Conservation (phyloP, 2,329 filamentous ascomycete species). For the Colletotrichum limetticola region DNA sequence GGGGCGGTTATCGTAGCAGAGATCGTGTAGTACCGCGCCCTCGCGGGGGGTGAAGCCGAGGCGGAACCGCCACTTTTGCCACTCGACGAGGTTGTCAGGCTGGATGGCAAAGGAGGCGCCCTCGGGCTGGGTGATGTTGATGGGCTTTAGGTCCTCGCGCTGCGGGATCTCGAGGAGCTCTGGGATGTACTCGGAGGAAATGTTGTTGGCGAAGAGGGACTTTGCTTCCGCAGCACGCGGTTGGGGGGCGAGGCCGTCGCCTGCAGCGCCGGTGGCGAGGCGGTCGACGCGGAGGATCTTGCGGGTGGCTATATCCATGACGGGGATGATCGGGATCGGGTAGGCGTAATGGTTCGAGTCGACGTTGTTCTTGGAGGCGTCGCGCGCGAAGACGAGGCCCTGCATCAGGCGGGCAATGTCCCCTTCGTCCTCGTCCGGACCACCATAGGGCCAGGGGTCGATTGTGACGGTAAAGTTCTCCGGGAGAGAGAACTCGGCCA, state of each 20-base stretch:
- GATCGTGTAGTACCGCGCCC: conserved; percentile 76
- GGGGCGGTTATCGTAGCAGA: conserved; percentile 73
- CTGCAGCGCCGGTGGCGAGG: conserved; percentile 58
- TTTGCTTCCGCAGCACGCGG: conserved; percentile 49
- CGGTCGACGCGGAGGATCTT: conserved; percentile 67
- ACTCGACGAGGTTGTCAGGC: conserved; percentile 59
- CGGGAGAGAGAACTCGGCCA: conserved; percentile 58
- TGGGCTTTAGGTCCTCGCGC: conserved; percentile 70
- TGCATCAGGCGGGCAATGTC: conserved; percentile 57
- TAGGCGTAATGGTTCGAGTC: conserved; percentile 73
- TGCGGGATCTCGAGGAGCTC: conserved; percentile 60
- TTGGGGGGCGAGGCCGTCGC: conserved; percentile 55
- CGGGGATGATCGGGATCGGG: conserved; percentile 67
- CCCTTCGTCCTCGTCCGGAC: conserved; percentile 49
- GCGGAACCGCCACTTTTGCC: conserved; percentile 77
- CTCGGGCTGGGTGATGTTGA: conserved; percentile 77
- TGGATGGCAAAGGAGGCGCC: conserved; percentile 73
- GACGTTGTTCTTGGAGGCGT: conserved; percentile 53
- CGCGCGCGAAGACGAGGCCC: conserved; percentile 60
- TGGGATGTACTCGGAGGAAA: conserved; percentile 58
- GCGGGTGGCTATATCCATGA: conserved; percentile 67
- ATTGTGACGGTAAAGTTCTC: conserved; percentile 55
- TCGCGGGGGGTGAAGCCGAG: conserved; percentile 77
- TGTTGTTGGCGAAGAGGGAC: conserved; percentile 56
- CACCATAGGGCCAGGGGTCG: conserved; percentile 75